Conservation (phyloP, 2,329 filamentous ascomycete species). For the Fusarium goolgardi region DNA sequence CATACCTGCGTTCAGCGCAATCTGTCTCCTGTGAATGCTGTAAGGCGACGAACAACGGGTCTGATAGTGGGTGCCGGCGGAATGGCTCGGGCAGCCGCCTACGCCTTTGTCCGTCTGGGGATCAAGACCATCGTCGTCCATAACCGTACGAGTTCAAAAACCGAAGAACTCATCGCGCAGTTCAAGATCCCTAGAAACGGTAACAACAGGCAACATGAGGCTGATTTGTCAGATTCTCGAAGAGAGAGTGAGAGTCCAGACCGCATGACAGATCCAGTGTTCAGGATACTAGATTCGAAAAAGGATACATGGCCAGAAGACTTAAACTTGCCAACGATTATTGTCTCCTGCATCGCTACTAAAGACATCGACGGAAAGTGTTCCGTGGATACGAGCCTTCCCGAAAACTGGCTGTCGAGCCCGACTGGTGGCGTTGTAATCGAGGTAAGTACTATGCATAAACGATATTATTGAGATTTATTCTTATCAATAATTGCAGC, state of each 20-base stretch:
- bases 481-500: neutral
- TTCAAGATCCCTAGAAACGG: neutral
- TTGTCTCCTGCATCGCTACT: slow-evolving; percentile 3
- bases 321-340: neutral
- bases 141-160: slow-evolving; percentile 2
- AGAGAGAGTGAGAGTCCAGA: neutral
- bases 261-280: neutral
- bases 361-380: neutral
- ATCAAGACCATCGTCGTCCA: neutral
- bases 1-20: slow-evolving; percentile 11
- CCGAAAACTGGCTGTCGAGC: slow-evolving; percentile 1
- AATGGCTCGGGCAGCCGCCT: slow-evolving; percentile 14
- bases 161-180: neutral
- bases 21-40: slow-evolving; percentile 12
- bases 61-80: slow-evolving; percentile 12
- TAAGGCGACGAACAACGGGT: slow-evolving; percentile 4
- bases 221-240: fast-evolving
- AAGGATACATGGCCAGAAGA: neutral
- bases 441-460: neutral
- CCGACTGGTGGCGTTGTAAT: slow-evolving; percentile 15
- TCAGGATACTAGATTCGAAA: neutral
- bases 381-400: slow-evolving; percentile 10
- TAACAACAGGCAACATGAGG: fast-evolving
- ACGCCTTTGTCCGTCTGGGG: neutral
- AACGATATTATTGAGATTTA: fast-evolving